Percentiles rank a stretch among this genome's conserved stretches.
Evolutionary conservation across 2,329 filamentous ascomycete species (phyloP).

Genomic region (Endoconidiophora laricicola): DNA sequence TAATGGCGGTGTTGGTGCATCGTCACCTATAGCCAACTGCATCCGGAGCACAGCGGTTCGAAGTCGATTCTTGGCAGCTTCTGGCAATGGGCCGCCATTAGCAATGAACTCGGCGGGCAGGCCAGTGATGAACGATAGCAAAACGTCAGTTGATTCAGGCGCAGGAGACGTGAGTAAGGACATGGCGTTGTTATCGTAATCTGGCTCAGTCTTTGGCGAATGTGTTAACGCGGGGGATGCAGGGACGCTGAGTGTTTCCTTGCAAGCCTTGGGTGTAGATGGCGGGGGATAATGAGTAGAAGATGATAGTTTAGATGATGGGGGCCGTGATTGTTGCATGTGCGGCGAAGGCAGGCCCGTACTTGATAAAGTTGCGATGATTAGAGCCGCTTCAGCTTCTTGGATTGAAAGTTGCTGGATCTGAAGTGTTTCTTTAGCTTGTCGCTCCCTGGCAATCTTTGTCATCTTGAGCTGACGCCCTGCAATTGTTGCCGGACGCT

Average conservation of each 20-base stretch:
- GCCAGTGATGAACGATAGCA: conserved; percentile 34
- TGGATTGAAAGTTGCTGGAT: not conserved
- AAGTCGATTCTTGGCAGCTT: conserved; percentile 28
- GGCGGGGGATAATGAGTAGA: not conserved
- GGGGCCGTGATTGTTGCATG: not conserved
- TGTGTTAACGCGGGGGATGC: conserved; percentile 10
- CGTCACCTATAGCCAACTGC: conserved; percentile 7
- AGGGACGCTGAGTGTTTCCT: not conserved
- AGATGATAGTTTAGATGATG: not conserved
- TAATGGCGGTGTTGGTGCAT: conserved; percentile 8
- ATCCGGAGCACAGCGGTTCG: conserved; percentile 19
- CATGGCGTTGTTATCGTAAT: not conserved
- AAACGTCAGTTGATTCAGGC: conserved; percentile 16
- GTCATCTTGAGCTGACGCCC: conserved; percentile 4
- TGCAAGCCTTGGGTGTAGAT: not conserved
- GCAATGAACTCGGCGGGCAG: conserved; percentile 28
- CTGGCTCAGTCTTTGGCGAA: conserved; percentile 8
- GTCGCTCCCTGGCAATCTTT: not conserved
- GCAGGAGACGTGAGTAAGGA: not conserved
- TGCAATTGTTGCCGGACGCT: conserved; percentile 4
- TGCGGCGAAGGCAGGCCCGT: not conserved
- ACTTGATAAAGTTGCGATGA: not conserved
- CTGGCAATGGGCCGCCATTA: conserved; percentile 22
- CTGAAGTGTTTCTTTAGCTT: not conserved
- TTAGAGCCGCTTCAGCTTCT: conserved; percentile 7